These are phyloP conservation scores for Immersiella caudata DNA, from an alignment of 495 filamentous ascomycete species.

Conservation along the genomic window DNA sequence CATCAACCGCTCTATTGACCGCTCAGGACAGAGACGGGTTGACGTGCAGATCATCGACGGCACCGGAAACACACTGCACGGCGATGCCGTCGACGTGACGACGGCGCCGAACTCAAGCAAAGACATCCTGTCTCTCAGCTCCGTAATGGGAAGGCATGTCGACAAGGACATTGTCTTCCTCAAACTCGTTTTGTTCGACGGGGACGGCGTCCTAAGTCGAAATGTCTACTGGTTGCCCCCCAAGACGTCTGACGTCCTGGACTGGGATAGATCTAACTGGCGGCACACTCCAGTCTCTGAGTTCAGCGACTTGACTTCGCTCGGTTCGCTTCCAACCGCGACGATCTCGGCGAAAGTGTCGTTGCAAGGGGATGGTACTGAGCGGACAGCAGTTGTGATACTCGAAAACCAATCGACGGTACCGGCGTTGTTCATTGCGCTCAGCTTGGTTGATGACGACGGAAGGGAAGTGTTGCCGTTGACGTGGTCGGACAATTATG, in stretches of 20 bases:
- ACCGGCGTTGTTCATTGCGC: constrained; percentile 60
- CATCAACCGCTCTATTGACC: constrained; percentile 57
- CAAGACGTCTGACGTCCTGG: constrained; percentile 49
- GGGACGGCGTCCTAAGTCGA: constrained; percentile 48
- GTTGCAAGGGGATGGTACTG: neutral
- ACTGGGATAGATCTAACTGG: constrained; percentile 62
- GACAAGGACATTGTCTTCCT: constrained; percentile 55
- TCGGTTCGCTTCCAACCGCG: constrained; percentile 46
- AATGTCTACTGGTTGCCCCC: constrained; percentile 65
- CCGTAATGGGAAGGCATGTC: constrained; percentile 31
- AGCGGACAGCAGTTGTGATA: constrained; percentile 28
- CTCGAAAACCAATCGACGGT: constrained; percentile 56
- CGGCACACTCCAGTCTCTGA: constrained; percentile 58
- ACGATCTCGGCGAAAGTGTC: constrained; percentile 37
- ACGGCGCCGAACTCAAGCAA: constrained; percentile 46
- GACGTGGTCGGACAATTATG: constrained; percentile 65
- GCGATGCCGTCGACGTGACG: constrained; percentile 26
- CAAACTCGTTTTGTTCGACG: constrained; percentile 46
- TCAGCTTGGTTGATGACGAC: constrained; percentile 49
- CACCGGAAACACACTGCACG: constrained; percentile 48
- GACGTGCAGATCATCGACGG: constrained; percentile 52
- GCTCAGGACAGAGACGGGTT: constrained; percentile 45
- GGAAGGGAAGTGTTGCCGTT: constrained; percentile 54
- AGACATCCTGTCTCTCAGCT: constrained; percentile 33
- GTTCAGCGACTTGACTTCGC: constrained; percentile 55